These are phyloP conservation scores for Globisporangium heterothallicum DNA, from an alignment of 352 stramenopile genomes.

Conservation along the genomic window DNA sequence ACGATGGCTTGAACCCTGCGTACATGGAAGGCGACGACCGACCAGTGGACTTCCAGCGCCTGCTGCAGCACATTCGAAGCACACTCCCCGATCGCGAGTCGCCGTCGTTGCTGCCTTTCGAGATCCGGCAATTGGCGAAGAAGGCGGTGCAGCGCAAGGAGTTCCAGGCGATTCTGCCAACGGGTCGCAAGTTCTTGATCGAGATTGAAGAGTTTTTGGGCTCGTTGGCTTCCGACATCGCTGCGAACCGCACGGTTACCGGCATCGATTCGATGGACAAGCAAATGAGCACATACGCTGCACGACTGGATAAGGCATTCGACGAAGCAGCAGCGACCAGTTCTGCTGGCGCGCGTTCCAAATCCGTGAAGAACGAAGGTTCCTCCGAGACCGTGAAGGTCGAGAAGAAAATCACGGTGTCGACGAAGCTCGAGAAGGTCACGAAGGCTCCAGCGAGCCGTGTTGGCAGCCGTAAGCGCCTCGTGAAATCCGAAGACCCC, in stretches of 20 bases:
- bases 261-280: constrained; percentile 68
- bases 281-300: constrained; percentile 56
- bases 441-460: constrained; percentile 25
- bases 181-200: constrained; percentile 88
- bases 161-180: constrained; percentile 82
- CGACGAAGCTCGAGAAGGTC: constrained; percentile 60
- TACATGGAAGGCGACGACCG: constrained; percentile 94
- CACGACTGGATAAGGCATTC: constrained; percentile 60
- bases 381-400: constrained; percentile 20
- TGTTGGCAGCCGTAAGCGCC: constrained; percentile 27
- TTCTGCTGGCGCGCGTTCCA: constrained; percentile 7
- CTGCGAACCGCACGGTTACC: constrained; percentile 38
- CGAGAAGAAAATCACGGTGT: constrained; percentile 54
- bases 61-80: constrained; percentile 88
- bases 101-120: constrained; percentile 61
- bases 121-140: constrained; percentile 84
- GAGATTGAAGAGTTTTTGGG: constrained; percentile 86
- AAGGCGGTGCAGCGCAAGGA: constrained; percentile 70
- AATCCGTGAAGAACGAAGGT: constrained; percentile 5
- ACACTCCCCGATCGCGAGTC: constrained; percentile 71
- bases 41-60: constrained; percentile 95
- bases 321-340: constrained; percentile 40
- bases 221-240: constrained; percentile 57
- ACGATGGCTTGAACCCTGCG: constrained; percentile 97
- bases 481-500: constrained; percentile 38